Evolutionary conservation across 2,329 filamentous ascomycete species (phyloP).

Genomic region (Aspergillus fructus): DNA sequence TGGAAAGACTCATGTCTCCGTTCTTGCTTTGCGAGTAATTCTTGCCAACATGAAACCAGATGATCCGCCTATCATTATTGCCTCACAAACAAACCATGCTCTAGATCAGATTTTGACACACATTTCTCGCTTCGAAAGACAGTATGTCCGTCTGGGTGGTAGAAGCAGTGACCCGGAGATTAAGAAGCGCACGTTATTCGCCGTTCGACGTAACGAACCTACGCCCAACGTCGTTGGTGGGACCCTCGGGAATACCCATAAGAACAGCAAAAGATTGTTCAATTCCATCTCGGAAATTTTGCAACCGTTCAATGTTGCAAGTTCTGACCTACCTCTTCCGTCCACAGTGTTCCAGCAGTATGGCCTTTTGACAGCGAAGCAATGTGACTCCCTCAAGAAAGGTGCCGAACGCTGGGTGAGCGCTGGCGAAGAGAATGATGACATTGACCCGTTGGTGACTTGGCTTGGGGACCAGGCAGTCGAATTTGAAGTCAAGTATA

Average conservation of each 20-base stretch:
- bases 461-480: constrained; percentile 59
- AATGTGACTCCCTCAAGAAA: constrained; percentile 60
- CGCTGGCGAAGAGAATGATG: constrained; percentile 24
- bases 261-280: constrained; percentile 45
- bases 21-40: constrained; percentile 67
- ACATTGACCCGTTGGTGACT: constrained; percentile 46
- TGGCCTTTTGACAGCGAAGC: constrained; percentile 61
- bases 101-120: constrained; percentile 75
- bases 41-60: constrained; percentile 56
- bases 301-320: constrained; percentile 39
- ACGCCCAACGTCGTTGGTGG: constrained; percentile 41
- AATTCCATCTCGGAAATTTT: constrained; percentile 44
- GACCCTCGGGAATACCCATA: constrained; percentile 38
- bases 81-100: constrained; percentile 88
- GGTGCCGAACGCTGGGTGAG: constrained; percentile 49
- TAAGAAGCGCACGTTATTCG: constrained; percentile 64
- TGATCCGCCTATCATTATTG: constrained; percentile 71
- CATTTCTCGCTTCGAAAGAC: constrained; percentile 60
- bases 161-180: constrained; percentile 67
- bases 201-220: constrained; percentile 49
- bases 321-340: constrained; percentile 49
- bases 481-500: constrained; percentile 45
- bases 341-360: constrained; percentile 55
- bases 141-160: constrained; percentile 68
- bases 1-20: constrained; percentile 79